Conservation (phyloP, 345 rosid genomes). For the Hevea brasiliensis region DNA sequence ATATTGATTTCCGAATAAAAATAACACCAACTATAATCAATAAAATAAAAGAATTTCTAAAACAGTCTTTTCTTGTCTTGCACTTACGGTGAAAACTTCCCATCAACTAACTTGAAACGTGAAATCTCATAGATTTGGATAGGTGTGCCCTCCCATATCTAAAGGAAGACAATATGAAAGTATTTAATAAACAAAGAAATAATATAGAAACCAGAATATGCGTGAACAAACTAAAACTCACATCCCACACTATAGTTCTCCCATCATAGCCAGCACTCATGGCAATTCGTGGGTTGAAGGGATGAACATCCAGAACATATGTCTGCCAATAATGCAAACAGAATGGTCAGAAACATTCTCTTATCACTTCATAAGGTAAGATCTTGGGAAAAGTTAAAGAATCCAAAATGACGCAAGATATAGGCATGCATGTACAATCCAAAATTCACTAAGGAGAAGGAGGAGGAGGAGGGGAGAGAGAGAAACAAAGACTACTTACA, state of each 20-base stretch:
- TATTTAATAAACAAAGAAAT: conserved; percentile 20
- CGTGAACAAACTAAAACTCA: conserved; percentile 50
- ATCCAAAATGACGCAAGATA: background rate
- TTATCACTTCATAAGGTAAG: background rate
- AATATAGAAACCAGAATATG: conserved; percentile 14
- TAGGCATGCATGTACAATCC: background rate
- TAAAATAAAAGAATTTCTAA: background rate
- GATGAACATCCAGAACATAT: conserved; percentile 97
- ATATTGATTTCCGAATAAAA: background rate
- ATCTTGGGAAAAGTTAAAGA: conserved; percentile 6
- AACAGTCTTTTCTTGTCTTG: background rate
- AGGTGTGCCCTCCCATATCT: conserved; percentile 99
- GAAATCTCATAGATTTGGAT: conserved; percentile 86
- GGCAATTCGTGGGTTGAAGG: conserved; percentile 96
- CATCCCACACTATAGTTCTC: conserved; percentile 96
- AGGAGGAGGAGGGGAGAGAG: background rate
- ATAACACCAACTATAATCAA: background rate
- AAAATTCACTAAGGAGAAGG: background rate
- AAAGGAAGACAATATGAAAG: conserved; percentile 26
- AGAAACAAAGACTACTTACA: conserved; percentile 52
- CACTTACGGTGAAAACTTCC: conserved; percentile 98
- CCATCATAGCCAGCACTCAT: conserved; percentile 99
- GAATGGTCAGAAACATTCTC: conserved; percentile 14
- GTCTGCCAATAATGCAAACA: conserved; percentile 60
- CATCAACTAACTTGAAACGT: conserved; percentile 95